A percentile compares a stretch with the other conserved stretches of the same genome.
phyloP scores from a whole-genome alignment of 2,329 filamentous ascomycete species.

The Apiospora phragmitis region DNA sequence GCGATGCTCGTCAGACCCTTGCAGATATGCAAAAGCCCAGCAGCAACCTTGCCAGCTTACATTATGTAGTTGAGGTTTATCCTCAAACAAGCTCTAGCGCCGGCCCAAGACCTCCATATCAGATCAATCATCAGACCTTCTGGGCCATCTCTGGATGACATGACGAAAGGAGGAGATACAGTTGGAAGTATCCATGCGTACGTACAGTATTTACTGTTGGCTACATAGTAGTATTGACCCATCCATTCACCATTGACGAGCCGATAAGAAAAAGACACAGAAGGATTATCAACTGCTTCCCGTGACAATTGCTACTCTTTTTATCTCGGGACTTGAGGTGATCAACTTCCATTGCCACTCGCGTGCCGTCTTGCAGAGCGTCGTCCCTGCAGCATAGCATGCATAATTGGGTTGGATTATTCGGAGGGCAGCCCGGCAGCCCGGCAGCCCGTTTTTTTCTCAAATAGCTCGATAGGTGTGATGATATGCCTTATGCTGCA shows the following conservation, averaged over 20 bases:
- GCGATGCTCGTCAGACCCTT: not conserved
- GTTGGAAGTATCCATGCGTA: not conserved
- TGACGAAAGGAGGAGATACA: not conserved
- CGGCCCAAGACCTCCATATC: not conserved
- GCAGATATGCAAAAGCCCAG: not conserved
- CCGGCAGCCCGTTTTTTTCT: not conserved
- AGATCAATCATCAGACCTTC: not conserved
- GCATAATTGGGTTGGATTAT: not conserved
- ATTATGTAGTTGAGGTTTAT: not conserved
- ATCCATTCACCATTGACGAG: not conserved
- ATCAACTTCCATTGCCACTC: not conserved
- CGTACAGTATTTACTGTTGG: not conserved
- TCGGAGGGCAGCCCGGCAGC: not conserved
- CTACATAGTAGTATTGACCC: not conserved
- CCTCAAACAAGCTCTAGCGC: not conserved
- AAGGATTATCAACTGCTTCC: not conserved
- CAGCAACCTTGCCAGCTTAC: not conserved
- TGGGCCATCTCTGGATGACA: not conserved
- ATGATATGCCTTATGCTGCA: slow-evolving; percentile 7
- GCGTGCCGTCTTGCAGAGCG: not conserved
- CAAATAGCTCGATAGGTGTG: slow-evolving; percentile 6
- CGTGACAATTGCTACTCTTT: not conserved
- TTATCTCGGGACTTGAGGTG: not conserved
- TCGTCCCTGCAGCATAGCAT: not conserved
- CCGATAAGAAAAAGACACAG: not conserved